These are phyloP conservation scores for Asterophora lycoperdoides DNA, from an alignment of 768 basidiomycete species.

Conservation along the genomic window DNA sequence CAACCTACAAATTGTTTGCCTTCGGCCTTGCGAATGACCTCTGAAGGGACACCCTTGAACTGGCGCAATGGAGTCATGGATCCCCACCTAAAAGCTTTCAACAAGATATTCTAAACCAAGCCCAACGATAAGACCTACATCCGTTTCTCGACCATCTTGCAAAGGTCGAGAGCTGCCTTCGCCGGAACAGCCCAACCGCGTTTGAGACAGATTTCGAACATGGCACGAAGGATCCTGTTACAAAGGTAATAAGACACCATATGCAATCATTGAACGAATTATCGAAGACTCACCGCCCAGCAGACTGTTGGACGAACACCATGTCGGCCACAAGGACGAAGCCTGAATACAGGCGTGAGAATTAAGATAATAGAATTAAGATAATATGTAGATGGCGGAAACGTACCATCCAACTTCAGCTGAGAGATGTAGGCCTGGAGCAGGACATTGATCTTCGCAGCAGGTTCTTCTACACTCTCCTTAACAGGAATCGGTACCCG, in stretches of 20 bases:
- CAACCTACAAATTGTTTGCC: constrained; percentile 90
- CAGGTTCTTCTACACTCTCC: constrained; percentile 92
- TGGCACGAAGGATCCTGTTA: constrained; percentile 81
- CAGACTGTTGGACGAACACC: constrained; percentile 97
- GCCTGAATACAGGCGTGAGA: constrained; percentile 32
- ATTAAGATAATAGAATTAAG: not conserved
- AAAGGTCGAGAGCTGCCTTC: constrained; percentile 84
- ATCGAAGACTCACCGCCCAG: constrained; percentile 61
- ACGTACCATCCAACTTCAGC: constrained; percentile 80
- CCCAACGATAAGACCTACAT: constrained; percentile 46
- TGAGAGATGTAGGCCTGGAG: constrained; percentile 93
- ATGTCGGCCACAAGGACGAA: constrained; percentile 86
- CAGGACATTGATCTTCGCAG: constrained; percentile 95
- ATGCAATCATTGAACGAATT: not conserved
- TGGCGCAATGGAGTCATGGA: constrained; percentile 97
- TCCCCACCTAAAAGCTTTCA: constrained; percentile 65
- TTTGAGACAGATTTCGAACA: constrained; percentile 97
- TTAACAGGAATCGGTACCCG: constrained; percentile 97
- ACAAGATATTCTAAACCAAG: not conserved
- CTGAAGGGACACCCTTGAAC: constrained; percentile 85
- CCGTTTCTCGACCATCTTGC: constrained; percentile 91
- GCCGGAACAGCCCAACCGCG: constrained; percentile 97
- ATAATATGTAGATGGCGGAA: not conserved
- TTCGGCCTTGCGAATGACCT: constrained; percentile 87
- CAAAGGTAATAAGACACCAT: not conserved